Conservation (phyloP, 768 basidiomycete species). For the Mycena amicta region DNA sequence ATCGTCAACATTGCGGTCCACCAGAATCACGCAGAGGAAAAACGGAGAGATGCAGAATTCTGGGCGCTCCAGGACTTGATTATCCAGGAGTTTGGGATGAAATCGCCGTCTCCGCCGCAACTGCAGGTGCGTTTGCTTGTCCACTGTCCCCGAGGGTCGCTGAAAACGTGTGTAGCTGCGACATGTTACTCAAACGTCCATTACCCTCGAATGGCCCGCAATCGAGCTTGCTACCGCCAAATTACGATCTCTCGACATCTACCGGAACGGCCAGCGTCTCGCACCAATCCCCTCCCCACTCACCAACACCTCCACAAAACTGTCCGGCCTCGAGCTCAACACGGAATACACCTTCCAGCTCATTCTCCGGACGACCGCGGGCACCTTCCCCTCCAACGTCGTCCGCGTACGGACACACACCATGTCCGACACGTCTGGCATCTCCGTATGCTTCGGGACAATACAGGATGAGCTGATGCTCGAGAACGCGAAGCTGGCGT, state of each 20-base stretch:
- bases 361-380: constrained; percentile 88
- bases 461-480: constrained; percentile 75
- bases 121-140: constrained; percentile 59
- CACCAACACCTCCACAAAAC: constrained; percentile 85
- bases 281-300: constrained; percentile 82
- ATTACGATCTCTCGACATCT: constrained; percentile 88
- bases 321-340: constrained; percentile 81
- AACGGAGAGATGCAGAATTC: constrained; percentile 79
- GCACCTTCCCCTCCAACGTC: constrained; percentile 84
- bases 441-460: constrained; percentile 93
- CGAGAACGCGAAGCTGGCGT: constrained; percentile 78
- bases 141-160: background rate
- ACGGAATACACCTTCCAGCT: constrained; percentile 95
- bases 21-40: constrained; percentile 84
- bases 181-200: constrained; percentile 95
- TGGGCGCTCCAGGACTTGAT: constrained; percentile 85
- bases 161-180: constrained; percentile 59
- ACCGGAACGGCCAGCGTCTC: constrained; percentile 86
- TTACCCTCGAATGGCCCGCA: constrained; percentile 93
- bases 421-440: constrained; percentile 93
- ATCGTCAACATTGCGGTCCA: constrained; percentile 97
- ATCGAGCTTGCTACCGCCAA: constrained; percentile 84
- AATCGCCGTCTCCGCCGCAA: constrained; percentile 69
- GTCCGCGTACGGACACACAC: constrained; percentile 88
- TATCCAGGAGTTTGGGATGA: constrained; percentile 67